Percentiles rank a stretch among this genome's conserved stretches.
These are phyloP conservation scores for Leucocoprinus sp. DNA, from an alignment of 768 basidiomycete genomes.

Conservation along the genomic window DNA sequence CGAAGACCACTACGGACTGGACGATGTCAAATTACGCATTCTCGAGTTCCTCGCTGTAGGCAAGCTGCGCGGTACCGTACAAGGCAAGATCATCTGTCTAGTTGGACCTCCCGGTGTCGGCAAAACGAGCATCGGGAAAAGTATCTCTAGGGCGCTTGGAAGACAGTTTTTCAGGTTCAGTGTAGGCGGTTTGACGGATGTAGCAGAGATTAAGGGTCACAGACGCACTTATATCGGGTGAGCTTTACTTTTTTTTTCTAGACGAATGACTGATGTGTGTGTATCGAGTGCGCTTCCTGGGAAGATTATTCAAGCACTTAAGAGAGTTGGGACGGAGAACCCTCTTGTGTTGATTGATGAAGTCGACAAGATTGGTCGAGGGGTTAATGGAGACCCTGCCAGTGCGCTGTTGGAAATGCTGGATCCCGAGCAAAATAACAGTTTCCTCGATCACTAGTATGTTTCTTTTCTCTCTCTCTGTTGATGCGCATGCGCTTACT, in stretches of 20 bases:
- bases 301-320: conserved; percentile 91
- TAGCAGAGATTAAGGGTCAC: conserved; percentile 99
- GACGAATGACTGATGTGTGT: background rate
- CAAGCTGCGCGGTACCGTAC: conserved; percentile 85
- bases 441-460: conserved; percentile 92
- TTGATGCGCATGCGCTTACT: conserved; percentile 1
- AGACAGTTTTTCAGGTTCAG: conserved; percentile 95
- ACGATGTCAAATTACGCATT: conserved; percentile 89
- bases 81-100: conserved; percentile 97
- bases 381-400: conserved; percentile 87
- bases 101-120: conserved; percentile 97
- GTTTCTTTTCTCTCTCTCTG: conserved; percentile 21
- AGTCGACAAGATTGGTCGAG: conserved; percentile 91
- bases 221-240: conserved; percentile 93
- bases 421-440: conserved; percentile 91
- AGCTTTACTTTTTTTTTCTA: conserved; percentile 16
- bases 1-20: conserved; percentile 90
- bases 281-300: conserved; percentile 71
- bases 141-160: conserved; percentile 83
- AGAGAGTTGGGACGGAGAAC: conserved; percentile 90
- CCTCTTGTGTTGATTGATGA: conserved; percentile 93
- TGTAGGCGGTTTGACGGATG: conserved; percentile 93
- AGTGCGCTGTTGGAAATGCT: conserved; percentile 90
- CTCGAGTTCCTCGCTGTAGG: conserved; percentile 95
- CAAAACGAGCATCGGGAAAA: conserved; percentile 94